Percentiles rank a stretch among this genome's conserved stretches.
These are phyloP conservation scores for Mucor circinelloides DNA, from an alignment of 371 early-diverging fungal species.

Conservation along the genomic window DNA sequence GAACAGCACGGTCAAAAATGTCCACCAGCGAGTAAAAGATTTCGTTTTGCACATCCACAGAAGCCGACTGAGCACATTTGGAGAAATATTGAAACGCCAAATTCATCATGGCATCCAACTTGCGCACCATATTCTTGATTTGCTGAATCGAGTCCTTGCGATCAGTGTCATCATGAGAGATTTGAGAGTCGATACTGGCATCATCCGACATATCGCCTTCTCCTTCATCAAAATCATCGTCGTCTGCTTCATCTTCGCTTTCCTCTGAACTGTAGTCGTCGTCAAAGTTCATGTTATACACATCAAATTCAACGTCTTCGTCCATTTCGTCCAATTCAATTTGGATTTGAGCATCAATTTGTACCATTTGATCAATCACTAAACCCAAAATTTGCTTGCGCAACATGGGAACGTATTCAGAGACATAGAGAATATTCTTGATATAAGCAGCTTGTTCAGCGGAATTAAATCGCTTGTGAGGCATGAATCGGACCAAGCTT, in stretches of 20 bases:
- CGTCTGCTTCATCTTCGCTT: constrained; percentile 36
- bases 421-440: constrained; percentile 71
- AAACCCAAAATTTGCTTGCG: constrained; percentile 75
- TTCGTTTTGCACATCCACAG: constrained; percentile 40
- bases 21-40: constrained; percentile 68
- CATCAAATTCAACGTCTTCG: constrained; percentile 66
- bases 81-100: constrained; percentile 67
- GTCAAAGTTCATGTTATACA: constrained; percentile 41
- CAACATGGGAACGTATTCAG: constrained; percentile 78
- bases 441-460: constrained; percentile 72
- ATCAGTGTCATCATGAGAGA: constrained; percentile 15
- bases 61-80: constrained; percentile 16
- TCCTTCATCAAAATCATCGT: constrained; percentile 32
- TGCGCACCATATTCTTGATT: constrained; percentile 72
- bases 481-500: constrained; percentile 70
- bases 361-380: constrained; percentile 78
- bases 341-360: constrained; percentile 95
- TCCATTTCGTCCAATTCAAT: constrained; percentile 90
- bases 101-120: constrained; percentile 85
- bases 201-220: constrained; percentile 28
- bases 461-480: constrained; percentile 73
- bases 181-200: constrained; percentile 28
- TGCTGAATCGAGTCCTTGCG: constrained; percentile 43
- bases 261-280: constrained; percentile 48
- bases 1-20: constrained; percentile 79